phyloP scores from a whole-genome alignment of 257 asterid genomes.

The Sherardia arvensis region DNA sequence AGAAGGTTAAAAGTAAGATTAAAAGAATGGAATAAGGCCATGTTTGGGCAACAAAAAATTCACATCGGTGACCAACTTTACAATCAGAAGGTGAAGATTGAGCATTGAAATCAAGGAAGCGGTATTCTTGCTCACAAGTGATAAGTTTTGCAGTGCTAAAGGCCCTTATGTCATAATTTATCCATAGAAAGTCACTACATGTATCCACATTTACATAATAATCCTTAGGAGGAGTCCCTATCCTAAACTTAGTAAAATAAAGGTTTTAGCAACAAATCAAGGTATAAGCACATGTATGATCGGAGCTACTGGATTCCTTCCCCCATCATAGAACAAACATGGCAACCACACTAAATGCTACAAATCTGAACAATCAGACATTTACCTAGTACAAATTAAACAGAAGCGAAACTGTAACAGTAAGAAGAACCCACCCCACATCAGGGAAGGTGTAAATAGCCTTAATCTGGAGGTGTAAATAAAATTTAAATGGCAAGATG shows the following conservation, averaged over 20 bases:
- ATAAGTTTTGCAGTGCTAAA: conserved; percentile 62
- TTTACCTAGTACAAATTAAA: too few species aligned
- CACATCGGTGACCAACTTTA: conserved; percentile 62
- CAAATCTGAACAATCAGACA: too few species aligned
- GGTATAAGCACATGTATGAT: conserved; percentile 6
- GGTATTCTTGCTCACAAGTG: conserved; percentile 71
- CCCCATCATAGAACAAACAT: too few species aligned
- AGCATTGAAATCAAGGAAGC: conserved; percentile 39
- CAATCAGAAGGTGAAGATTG: conserved; percentile 63
- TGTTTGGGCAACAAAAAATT: conserved; percentile 57
- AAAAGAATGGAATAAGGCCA: too few species aligned
- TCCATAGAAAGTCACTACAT: conserved; percentile 96
- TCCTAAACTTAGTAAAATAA: conserved; percentile 71
- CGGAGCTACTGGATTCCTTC: too few species aligned
- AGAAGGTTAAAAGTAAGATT: too few species aligned
- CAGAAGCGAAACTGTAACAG: too few species aligned
- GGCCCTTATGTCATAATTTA: conserved; percentile 57
- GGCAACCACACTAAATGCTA: too few species aligned
- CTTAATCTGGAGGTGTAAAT: too few species aligned
- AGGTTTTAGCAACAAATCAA: conserved; percentile 50
- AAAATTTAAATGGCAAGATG: too few species aligned
- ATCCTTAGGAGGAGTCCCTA: conserved; percentile 90
- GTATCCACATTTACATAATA: conserved; percentile 95
- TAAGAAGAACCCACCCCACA: too few species aligned
- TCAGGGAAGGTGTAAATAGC: too few species aligned